A percentile compares a stretch with the other conserved stretches of the same genome.
Conservation (phyloP, 1,139 yeast species). For the Fermentozyma sake region DNA sequence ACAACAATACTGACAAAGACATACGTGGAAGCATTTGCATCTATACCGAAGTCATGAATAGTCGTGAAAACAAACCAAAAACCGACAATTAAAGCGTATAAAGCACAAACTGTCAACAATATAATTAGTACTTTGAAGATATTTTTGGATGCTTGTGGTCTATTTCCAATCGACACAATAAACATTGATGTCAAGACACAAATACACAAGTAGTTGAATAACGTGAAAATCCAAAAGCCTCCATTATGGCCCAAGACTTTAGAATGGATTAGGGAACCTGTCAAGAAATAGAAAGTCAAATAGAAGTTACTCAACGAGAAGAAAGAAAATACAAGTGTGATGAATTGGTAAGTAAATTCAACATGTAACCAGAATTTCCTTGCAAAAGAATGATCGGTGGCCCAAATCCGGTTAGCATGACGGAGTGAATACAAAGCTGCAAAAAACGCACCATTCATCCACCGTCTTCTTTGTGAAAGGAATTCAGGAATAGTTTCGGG, state of each 20-base stretch:
- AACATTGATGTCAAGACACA: slow-evolving; percentile 81
- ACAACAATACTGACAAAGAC: slow-evolving; percentile 71
- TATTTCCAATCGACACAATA: slow-evolving; percentile 88
- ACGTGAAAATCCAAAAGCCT: slow-evolving; percentile 75
- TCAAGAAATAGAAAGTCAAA: slow-evolving; percentile 85
- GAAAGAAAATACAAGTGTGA: slow-evolving; percentile 75
- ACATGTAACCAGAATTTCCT: slow-evolving; percentile 78
- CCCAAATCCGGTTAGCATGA: slow-evolving; percentile 77
- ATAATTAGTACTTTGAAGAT: slow-evolving; percentile 70
- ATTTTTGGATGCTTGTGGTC: slow-evolving; percentile 83
- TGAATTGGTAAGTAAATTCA: slow-evolving; percentile 79
- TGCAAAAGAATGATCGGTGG: slow-evolving; percentile 72
- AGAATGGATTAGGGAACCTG: slow-evolving; percentile 69
- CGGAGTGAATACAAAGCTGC: slow-evolving; percentile 88
- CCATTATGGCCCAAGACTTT: slow-evolving; percentile 58
- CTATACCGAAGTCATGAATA: slow-evolving; percentile 33
- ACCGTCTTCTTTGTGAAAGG: slow-evolving; percentile 91
- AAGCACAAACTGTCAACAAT: slow-evolving; percentile 70
- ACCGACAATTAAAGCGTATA: slow-evolving; percentile 80
- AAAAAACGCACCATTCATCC: slow-evolving; percentile 97
- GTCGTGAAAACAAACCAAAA: slow-evolving; percentile 69
- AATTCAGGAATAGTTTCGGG: slow-evolving; percentile 90
- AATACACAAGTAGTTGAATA: slow-evolving; percentile 78
- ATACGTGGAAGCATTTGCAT: slow-evolving; percentile 45
- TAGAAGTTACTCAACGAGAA: slow-evolving; percentile 89